These are phyloP conservation scores for Ophiosphaerella korrae DNA, from an alignment of 2,329 filamentous ascomycete species.

Conservation along the genomic window DNA sequence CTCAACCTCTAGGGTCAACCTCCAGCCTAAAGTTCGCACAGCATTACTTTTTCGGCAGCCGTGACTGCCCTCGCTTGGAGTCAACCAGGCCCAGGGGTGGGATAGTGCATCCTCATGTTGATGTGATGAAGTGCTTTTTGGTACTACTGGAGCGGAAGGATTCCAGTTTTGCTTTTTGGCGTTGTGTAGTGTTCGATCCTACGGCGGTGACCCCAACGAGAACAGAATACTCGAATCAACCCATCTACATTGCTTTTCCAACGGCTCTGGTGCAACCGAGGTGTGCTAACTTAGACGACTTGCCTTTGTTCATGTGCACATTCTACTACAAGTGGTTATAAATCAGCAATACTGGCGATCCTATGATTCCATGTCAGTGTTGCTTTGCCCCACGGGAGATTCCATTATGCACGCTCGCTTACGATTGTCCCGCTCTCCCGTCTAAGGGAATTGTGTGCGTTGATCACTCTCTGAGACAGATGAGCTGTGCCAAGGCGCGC, in stretches of 20 bases:
- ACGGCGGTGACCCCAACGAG: slow-evolving; percentile 2
- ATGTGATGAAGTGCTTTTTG: slow-evolving; percentile 10
- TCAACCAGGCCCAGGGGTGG: slow-evolving; percentile 5
- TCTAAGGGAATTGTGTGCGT: too few relatives aligned
- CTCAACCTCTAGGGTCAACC: background rate
- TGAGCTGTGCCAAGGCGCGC: too few relatives aligned
- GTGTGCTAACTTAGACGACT: slow-evolving; percentile 12
- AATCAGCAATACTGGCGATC: background rate
- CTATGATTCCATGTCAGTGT: background rate
- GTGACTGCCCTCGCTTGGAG: slow-evolving; percentile 22
- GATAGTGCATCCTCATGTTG: slow-evolving; percentile 1
- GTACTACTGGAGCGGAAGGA: slow-evolving; percentile 5
- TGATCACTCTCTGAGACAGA: too few relatives aligned
- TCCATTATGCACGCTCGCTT: background rate
- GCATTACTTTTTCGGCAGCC: slow-evolving; percentile 12
- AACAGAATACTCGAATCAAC: slow-evolving; percentile 6
- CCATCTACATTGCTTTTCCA: slow-evolving; percentile 16
- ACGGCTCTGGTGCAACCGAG: slow-evolving; percentile 13
- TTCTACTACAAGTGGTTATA: slow-evolving; percentile 1
- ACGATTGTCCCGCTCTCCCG: too few relatives aligned
- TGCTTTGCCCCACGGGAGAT: background rate
- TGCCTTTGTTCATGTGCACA: slow-evolving; percentile 1
- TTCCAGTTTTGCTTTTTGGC: slow-evolving; percentile 8
- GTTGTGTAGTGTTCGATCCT: slow-evolving; percentile 1
- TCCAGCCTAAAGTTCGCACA: background rate